These are phyloP conservation scores for Salix dunnii DNA, from an alignment of 345 rosid genomes.

Conservation along the genomic window DNA sequence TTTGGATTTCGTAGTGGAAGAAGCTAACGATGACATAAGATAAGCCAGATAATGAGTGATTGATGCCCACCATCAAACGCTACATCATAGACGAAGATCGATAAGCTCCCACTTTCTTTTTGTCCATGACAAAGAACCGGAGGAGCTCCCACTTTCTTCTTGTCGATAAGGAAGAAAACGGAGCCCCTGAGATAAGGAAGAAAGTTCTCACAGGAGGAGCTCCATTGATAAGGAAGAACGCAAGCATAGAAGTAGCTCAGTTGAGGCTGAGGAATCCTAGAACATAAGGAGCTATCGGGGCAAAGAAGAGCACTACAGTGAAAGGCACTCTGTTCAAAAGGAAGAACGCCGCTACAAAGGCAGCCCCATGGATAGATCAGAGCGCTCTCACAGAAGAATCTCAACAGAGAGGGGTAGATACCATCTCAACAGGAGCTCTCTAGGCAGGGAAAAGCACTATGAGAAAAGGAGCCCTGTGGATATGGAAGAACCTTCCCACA, in stretches of 20 bases:
- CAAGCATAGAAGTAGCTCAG: constrained; percentile 7
- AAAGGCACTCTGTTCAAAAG: not conserved
- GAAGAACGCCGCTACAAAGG: constrained; percentile 29
- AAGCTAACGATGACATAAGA: too few relatives aligned
- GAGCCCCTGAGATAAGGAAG: constrained; percentile 36
- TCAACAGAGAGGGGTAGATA: not conserved
- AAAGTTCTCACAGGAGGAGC: constrained; percentile 9
- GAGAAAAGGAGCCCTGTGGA: not conserved
- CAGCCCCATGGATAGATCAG: constrained; percentile 28
- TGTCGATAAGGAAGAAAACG: constrained; percentile 34
- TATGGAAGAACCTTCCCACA: constrained; percentile 28
- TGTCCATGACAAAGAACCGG: too few relatives aligned
- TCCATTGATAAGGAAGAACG: constrained; percentile 32
- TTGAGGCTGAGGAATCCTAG: constrained; percentile 9
- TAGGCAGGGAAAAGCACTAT: not conserved
- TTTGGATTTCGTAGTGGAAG: too few relatives aligned
- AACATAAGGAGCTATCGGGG: constrained; percentile 14
- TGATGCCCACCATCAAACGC: too few relatives aligned
- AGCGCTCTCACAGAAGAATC: constrained; percentile 13
- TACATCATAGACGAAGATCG: too few relatives aligned
- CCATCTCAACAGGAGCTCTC: not conserved
- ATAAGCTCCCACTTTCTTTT: too few relatives aligned
- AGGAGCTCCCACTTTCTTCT: too few relatives aligned
- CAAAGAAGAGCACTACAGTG: not conserved
- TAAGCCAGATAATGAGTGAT: too few relatives aligned